These are phyloP conservation scores for Halteria grandinella DNA, from an alignment of 73 alveolate genomes.

Conservation along the genomic window DNA sequence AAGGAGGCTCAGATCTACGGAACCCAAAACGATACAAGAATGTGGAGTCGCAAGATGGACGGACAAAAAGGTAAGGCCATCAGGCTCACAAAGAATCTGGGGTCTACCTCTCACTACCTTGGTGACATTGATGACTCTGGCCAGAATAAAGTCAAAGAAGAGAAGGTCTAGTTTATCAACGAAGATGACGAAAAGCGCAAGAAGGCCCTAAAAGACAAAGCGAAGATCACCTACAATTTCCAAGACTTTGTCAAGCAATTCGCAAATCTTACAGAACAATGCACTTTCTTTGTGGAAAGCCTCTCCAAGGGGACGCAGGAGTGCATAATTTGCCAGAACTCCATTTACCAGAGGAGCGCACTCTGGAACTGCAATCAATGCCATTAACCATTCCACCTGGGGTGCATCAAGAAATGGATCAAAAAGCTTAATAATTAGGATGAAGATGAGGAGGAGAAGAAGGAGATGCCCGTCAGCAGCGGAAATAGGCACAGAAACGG, in stretches of 20 bases:
- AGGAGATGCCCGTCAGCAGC: no score
- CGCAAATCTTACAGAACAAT: constrained; percentile 55
- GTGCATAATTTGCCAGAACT: constrained; percentile 78
- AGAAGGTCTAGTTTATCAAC: constrained; percentile 48
- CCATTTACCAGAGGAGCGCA: constrained; percentile 63
- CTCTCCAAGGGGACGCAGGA: constrained; percentile 60
- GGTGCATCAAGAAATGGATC: constrained; percentile 94
- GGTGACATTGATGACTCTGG: constrained; percentile 1
- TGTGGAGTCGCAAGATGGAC: constrained; percentile 38
- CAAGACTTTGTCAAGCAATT: constrained; percentile 48
- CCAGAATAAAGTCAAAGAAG: constrained; percentile 45
- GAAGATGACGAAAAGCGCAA: constrained; percentile 46
- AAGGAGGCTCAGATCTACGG: no score
- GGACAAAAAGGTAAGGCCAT: background rate
- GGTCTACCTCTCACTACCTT: constrained; percentile 12
- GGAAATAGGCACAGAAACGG: no score
- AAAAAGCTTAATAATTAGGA: constrained; percentile 82
- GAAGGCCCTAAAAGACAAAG: constrained; percentile 41
- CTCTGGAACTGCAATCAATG: constrained; percentile 93
- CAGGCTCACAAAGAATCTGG: constrained; percentile 18
- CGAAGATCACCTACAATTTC: constrained; percentile 51
- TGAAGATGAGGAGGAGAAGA: constrained; percentile 52
- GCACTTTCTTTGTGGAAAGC: constrained; percentile 48
- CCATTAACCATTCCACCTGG: constrained; percentile 87
- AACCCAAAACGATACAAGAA: background rate